A percentile compares a stretch with the other conserved stretches of the same genome.
phyloP scores from a whole-genome alignment of 164 flowering plant species.

The Vitis cinerea region DNA sequence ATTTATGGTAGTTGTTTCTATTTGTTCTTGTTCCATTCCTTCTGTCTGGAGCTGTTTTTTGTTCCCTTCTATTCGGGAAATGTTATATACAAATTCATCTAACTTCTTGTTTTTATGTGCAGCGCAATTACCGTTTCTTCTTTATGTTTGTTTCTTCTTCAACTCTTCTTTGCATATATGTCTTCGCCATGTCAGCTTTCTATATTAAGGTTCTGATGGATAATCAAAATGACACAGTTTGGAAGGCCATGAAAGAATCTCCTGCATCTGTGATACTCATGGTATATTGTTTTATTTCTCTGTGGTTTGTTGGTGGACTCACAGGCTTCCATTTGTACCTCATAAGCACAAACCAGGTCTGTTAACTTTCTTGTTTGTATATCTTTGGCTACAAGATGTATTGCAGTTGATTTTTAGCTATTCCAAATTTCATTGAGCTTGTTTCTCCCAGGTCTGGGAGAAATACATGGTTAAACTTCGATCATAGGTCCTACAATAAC shows the following conservation, averaged over 20 bases:
- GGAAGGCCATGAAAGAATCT: constrained; percentile 88
- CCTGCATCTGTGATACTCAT: constrained; percentile 83
- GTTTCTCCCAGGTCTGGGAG: not conserved
- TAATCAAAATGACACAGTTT: constrained; percentile 57
- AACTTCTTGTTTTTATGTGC: constrained; percentile 32
- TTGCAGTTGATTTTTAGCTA: not conserved
- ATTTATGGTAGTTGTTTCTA: not conserved
- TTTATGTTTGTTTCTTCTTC: constrained; percentile 87
- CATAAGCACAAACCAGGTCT: constrained; percentile 87
- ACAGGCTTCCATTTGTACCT: constrained; percentile 94
- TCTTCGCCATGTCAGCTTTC: constrained; percentile 81
- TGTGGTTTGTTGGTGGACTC: constrained; percentile 97
- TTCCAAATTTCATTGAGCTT: not conserved
- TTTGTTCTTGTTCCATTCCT: not conserved
- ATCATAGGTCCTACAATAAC: too few species aligned
- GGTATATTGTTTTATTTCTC: constrained; percentile 78
- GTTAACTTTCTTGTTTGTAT: constrained; percentile 16
- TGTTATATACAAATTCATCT: constrained; percentile 6
- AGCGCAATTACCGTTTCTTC: constrained; percentile 96
- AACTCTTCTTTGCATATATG: constrained; percentile 86
- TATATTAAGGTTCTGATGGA: constrained; percentile 88
- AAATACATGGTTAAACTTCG: not conserved
- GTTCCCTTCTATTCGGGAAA: not conserved
- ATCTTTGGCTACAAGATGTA: not conserved
- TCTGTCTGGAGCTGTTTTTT: not conserved